A percentile compares a stretch with the other conserved stretches of the same genome.
These are phyloP conservation scores for Silene vulgaris DNA, from an alignment of 179 eudicot genomes.

Conservation along the genomic window DNA sequence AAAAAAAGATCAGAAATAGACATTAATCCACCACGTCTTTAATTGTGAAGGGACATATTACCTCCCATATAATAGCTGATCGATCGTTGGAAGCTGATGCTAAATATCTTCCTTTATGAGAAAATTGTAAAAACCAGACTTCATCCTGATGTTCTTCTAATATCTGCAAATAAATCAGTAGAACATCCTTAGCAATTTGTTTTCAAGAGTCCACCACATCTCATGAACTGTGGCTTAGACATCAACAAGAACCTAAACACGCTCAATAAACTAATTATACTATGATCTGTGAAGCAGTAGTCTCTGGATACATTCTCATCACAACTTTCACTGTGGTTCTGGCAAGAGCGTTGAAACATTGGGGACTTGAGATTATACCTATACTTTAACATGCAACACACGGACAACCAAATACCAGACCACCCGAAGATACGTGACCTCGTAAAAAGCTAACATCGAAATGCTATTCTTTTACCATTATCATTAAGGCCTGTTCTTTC, in stretches of 20 bases:
- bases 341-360: not conserved
- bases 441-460: not conserved
- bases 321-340: not conserved
- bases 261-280: not conserved
- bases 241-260: not conserved
- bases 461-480: not conserved
- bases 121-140: conserved; percentile 70
- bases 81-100: conserved; percentile 72
- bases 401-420: not conserved
- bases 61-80: conserved; percentile 75
- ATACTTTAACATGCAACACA: not conserved
- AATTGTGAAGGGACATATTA: conserved; percentile 20
- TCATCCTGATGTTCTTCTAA: conserved; percentile 55
- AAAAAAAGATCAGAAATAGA: conserved; percentile 1
- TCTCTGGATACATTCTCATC: not conserved
- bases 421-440: not conserved
- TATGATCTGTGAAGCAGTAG: not conserved
- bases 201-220: conserved; percentile 17
- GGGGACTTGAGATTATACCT: not conserved
- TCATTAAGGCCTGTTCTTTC: not conserved
- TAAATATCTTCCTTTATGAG: conserved; percentile 59
- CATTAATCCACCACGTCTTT: conserved; percentile 1
- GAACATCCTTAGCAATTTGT: conserved; percentile 1
- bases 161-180: conserved; percentile 39
- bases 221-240: not conserved